A percentile compares a stretch with the other conserved stretches of the same genome.
Evolutionary conservation across 805 yeast species (phyloP).

Genomic region (Kregervanrija delftensis): DNA sequence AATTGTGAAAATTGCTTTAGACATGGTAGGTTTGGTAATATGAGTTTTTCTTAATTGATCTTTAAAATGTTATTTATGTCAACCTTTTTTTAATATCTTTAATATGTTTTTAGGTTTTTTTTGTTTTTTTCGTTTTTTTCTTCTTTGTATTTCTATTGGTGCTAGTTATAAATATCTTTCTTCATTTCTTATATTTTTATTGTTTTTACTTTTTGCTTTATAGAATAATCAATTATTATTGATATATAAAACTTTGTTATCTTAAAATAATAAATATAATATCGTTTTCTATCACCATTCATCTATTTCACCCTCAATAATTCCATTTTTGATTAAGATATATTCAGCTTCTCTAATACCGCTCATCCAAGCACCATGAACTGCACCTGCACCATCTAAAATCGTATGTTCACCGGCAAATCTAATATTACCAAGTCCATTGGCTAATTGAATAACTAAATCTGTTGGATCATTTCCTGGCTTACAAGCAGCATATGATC

Average conservation of each 20-base stretch:
- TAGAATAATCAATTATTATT: neutral
- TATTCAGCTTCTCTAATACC: conserved; percentile 33
- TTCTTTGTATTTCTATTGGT: neutral
- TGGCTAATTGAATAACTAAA: conserved; percentile 51
- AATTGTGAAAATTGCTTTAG: conserved; percentile 26
- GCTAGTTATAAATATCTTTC: neutral
- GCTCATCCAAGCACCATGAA: conserved; percentile 83
- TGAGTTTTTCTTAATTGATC: conserved; percentile 2
- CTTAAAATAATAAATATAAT: conserved; percentile 21
- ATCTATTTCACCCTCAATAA: conserved; percentile 33
- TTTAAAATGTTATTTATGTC: no score
- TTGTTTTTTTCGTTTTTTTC: neutral
- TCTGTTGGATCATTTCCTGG: conserved; percentile 67
- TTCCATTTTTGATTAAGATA: conserved; percentile 16
- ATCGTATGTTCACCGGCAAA: conserved; percentile 93
- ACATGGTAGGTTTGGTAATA: conserved; percentile 23
- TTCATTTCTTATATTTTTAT: neutral
- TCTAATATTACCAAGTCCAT: conserved; percentile 53
- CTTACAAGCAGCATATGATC: conserved; percentile 71
- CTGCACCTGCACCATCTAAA: conserved; percentile 84
- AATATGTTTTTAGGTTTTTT: neutral
- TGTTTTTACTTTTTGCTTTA: neutral
- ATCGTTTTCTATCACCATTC: conserved; percentile 8
- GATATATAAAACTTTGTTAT: no score
- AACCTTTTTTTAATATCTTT: neutral